Evolutionary conservation across 768 basidiomycete species (phyloP).

Genomic region (Tylopilus subfusipes): DNA sequence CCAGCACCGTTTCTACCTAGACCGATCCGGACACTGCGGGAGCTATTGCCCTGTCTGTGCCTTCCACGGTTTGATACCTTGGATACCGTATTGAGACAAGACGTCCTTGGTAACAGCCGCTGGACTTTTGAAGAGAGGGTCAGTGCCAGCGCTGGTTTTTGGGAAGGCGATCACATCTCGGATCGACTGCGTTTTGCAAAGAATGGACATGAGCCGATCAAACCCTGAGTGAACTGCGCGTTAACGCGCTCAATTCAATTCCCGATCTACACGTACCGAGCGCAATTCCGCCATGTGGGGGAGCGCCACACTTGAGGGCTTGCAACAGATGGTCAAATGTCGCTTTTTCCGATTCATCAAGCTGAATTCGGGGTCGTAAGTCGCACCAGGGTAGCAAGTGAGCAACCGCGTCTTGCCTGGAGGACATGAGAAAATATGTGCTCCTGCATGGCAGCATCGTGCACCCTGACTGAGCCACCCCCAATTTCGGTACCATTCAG

Average conservation of each 20-base stretch:
- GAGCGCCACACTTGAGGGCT: slow-evolving; percentile 85
- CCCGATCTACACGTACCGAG: slow-evolving; percentile 54
- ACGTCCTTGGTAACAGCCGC: slow-evolving; percentile 50
- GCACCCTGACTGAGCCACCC: slow-evolving; percentile 89
- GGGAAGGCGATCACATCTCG: slow-evolving; percentile 97
- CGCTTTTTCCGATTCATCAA: slow-evolving; percentile 65
- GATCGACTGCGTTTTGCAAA: slow-evolving; percentile 84
- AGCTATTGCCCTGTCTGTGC: neutral
- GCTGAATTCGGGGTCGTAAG: slow-evolving; percentile 40
- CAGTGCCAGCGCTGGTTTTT: slow-evolving; percentile 79
- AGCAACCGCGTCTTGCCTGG: slow-evolving; percentile 50
- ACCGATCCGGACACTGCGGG: neutral
- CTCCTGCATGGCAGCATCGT: slow-evolving; percentile 85
- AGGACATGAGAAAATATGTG: slow-evolving; percentile 72
- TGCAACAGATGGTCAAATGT: slow-evolving; percentile 84
- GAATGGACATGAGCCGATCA: slow-evolving; percentile 88
- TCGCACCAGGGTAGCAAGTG: slow-evolving; percentile 5
- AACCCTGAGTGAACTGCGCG: slow-evolving; percentile 55
- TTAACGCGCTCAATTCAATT: slow-evolving; percentile 7
- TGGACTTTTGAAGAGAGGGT: slow-evolving; percentile 88
- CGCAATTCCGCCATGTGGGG: slow-evolving; percentile 94
- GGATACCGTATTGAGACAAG: slow-evolving; percentile 64
- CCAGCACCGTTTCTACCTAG: neutral
- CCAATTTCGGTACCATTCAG: slow-evolving; percentile 93
- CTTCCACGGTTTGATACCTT: slow-evolving; percentile 23